A percentile compares a stretch with the other conserved stretches of the same genome.
Conservation (phyloP, 257 asterid species). For the Fraxinus cuspidata region DNA sequence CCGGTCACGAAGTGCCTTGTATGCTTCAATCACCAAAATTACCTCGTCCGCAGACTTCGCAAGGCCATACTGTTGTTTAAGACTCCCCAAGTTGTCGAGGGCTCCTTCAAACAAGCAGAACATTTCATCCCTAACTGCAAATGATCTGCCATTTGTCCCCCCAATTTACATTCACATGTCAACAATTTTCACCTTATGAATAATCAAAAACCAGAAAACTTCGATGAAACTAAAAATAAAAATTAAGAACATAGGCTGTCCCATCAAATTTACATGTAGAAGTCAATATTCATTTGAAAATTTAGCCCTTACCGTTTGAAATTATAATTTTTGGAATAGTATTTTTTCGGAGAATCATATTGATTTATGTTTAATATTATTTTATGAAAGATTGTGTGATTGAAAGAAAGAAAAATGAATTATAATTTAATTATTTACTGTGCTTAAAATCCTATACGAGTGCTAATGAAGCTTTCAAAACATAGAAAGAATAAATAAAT, state of each 20-base stretch:
- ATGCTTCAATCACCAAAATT: slow-evolving; percentile 90
- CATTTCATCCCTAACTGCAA: slow-evolving; percentile 93
- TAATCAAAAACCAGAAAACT: not conserved
- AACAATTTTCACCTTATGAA: slow-evolving; percentile 1
- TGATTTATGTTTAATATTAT: no score
- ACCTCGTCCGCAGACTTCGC: slow-evolving; percentile 93
- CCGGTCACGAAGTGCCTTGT: slow-evolving; percentile 93
- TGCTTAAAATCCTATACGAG: not conserved
- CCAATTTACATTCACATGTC: slow-evolving; percentile 14
- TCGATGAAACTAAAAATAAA: not conserved
- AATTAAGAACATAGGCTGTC: not conserved
- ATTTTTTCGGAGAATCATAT: no score
- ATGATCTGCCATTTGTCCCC: slow-evolving; percentile 54
- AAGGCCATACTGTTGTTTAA: slow-evolving; percentile 89
- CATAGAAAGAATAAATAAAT: no score
- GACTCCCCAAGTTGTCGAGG: slow-evolving; percentile 87
- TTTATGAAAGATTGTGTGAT: no score
- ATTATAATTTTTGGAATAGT: no score
- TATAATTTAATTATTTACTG: not conserved
- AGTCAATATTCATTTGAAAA: not conserved
- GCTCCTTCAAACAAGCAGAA: slow-evolving; percentile 97
- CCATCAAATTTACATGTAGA: not conserved
- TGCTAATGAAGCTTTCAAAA: not conserved
- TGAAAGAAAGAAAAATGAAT: no score
- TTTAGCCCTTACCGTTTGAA: no score